Conservation (phyloP, 192 early-diverging fungal species). For the Coemansia sp. region DNA sequence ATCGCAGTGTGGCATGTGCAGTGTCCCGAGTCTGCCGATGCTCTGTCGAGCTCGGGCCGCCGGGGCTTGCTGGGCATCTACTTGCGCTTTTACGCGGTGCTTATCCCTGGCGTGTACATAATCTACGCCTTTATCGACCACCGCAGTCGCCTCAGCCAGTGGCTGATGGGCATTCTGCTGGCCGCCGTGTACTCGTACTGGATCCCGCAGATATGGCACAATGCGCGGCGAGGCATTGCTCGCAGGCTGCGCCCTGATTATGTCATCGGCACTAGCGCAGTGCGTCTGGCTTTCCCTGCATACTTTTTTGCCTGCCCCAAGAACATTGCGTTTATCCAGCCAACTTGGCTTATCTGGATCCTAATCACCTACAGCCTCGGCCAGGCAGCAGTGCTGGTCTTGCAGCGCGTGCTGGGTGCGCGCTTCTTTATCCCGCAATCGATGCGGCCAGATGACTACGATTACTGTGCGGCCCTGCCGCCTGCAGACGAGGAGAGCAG, state of each 20-base stretch:
- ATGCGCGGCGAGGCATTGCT: conserved; percentile 62
- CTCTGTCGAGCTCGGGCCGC: conserved; percentile 27
- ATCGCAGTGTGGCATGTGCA: conserved; percentile 67
- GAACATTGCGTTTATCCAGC: conserved; percentile 44
- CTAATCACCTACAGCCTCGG: conserved; percentile 58
- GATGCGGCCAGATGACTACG: conserved; percentile 64
- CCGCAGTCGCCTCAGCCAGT: conserved; percentile 52
- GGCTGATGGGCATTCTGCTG: conserved; percentile 43
- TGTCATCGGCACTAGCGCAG: conserved; percentile 58
- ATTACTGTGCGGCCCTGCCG: conserved; percentile 65
- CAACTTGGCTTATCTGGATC: conserved; percentile 51
- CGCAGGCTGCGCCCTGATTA: conserved; percentile 59
- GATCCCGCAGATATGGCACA: conserved; percentile 78
- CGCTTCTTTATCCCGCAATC: conserved; percentile 70
- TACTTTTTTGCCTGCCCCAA: conserved; percentile 56
- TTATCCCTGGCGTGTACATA: conserved; percentile 60
- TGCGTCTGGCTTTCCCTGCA: conserved; percentile 60
- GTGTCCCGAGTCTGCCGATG: conserved; percentile 56
- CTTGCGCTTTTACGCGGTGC: conserved; percentile 46
- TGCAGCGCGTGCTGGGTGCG: conserved; percentile 68
- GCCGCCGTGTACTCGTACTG: conserved; percentile 67
- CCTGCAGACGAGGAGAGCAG: conserved; percentile 5
- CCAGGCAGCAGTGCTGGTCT: conserved; percentile 58
- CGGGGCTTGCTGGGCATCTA: conserved; percentile 25
- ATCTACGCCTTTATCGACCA: conserved; percentile 60